Evolutionary conservation across 225 moss, liverwort and hornwort species (phyloP).

Genomic region (Sphagnum contortum): DNA sequence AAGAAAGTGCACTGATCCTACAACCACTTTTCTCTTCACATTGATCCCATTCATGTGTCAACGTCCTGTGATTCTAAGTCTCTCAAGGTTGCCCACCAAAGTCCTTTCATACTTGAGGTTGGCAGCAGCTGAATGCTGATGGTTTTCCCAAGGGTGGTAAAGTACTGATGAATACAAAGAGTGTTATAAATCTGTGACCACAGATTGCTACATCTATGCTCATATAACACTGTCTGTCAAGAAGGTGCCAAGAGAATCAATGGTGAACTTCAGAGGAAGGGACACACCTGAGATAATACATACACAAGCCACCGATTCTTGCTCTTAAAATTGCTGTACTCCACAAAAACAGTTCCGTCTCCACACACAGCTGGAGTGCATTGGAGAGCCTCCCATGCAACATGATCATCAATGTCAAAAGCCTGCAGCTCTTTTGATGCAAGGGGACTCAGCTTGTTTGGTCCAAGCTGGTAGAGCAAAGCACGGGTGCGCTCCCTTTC

Average conservation of each 20-base stretch:
- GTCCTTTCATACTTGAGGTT: too few species aligned
- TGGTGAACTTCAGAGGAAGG: too few species aligned
- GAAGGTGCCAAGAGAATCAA: too few species aligned
- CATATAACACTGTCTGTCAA: background rate
- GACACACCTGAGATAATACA: background rate
- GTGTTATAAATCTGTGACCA: background rate
- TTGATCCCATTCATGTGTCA: too few species aligned
- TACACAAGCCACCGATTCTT: background rate
- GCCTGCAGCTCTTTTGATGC: background rate
- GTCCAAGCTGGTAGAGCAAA: background rate
- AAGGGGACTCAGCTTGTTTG: background rate
- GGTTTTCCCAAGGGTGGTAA: background rate
- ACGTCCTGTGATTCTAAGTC: too few species aligned
- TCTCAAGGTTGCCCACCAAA: too few species aligned
- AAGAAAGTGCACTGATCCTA: too few species aligned
- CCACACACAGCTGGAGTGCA: constrained; percentile 4
- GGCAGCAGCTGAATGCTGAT: too few species aligned
- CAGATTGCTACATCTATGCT: background rate
- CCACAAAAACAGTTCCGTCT: constrained; percentile 4
- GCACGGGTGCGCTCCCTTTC: constrained; percentile 1
- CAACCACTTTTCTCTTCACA: too few species aligned
- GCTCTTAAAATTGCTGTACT: background rate
- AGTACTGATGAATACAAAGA: background rate
- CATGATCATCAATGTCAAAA: background rate
- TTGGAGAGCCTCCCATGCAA: constrained; percentile 1